Evolutionary conservation across 2,329 filamentous ascomycete species (phyloP).

Genomic region (Apiospora saccharicola): DNA sequence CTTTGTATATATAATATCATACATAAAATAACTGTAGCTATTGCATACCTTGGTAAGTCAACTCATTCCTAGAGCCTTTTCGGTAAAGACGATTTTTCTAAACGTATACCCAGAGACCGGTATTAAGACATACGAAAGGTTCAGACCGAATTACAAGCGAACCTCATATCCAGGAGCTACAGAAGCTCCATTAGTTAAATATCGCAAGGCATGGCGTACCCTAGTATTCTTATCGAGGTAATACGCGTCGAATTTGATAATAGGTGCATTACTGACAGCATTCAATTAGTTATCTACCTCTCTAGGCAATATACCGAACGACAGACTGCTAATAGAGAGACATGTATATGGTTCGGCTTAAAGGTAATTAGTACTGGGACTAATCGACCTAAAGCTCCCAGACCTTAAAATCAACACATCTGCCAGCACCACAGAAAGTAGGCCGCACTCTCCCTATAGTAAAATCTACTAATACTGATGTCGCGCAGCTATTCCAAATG

Average conservation of each 20-base stretch:
- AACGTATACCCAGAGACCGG: constrained; percentile 35
- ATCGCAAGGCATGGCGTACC: constrained; percentile 40
- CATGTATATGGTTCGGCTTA: neutral
- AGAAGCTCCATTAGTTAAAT: constrained; percentile 32
- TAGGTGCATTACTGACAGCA: neutral
- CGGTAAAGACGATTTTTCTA: neutral
- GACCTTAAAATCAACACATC: constrained; percentile 35
- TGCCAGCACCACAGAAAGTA: constrained; percentile 36
- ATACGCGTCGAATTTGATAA: neutral
- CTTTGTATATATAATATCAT: constrained; percentile 43
- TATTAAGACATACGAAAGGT: constrained; percentile 32
- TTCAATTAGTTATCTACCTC: constrained; percentile 42
- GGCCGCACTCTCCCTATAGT: constrained; percentile 19
- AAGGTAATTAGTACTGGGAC: neutral
- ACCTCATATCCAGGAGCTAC: constrained; percentile 25
- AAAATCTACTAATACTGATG: constrained; percentile 7
- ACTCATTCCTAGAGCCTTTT: neutral
- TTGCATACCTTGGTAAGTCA: constrained; percentile 40
- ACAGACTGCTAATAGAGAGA: constrained; percentile 32
- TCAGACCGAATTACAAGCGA: constrained; percentile 31
- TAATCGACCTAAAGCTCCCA: constrained; percentile 30
- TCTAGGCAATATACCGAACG: constrained; percentile 39
- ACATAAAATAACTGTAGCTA: constrained; percentile 38
- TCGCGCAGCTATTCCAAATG: constrained; percentile 38
- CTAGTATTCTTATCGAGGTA: constrained; percentile 42